phyloP scores from a whole-genome alignment of 345 rosid species.

The Sisymbrium altissimum region DNA sequence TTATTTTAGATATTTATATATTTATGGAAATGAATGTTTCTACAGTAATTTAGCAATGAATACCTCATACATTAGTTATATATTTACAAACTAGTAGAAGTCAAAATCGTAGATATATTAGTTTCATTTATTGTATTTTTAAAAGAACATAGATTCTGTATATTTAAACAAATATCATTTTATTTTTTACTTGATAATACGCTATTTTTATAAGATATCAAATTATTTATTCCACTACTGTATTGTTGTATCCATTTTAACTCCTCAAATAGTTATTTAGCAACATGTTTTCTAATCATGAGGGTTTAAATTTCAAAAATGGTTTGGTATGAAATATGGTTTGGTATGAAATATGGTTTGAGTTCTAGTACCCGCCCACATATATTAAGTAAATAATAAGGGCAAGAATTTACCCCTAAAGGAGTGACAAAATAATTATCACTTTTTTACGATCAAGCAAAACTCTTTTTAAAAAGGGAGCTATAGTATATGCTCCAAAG shows the following conservation, averaged over 20 bases:
- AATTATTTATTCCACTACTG: neutral
- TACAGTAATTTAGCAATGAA: neutral
- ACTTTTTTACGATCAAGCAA: neutral
- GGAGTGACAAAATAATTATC: neutral
- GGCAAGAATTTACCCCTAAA: neutral
- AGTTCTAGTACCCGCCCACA: neutral
- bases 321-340: neutral
- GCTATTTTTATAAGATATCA: neutral
- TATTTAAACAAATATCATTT: neutral
- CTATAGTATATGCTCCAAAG: neutral
- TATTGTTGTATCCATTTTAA: neutral
- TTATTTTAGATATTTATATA: neutral
- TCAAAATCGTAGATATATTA: neutral
- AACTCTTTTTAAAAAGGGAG: neutral
- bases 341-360: too few relatives aligned
- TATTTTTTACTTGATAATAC: neutral
- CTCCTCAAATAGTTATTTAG: neutral
- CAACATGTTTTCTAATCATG: neutral
- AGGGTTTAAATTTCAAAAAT: neutral
- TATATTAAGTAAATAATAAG: neutral
- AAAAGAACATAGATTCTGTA: neutral
- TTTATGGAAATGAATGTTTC: neutral
- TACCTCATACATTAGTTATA: neutral
- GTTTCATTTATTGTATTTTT: neutral
- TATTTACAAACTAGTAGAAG: neutral